These are phyloP conservation scores for Arctium minus DNA, from an alignment of 129 eudicot species.

Conservation along the genomic window DNA sequence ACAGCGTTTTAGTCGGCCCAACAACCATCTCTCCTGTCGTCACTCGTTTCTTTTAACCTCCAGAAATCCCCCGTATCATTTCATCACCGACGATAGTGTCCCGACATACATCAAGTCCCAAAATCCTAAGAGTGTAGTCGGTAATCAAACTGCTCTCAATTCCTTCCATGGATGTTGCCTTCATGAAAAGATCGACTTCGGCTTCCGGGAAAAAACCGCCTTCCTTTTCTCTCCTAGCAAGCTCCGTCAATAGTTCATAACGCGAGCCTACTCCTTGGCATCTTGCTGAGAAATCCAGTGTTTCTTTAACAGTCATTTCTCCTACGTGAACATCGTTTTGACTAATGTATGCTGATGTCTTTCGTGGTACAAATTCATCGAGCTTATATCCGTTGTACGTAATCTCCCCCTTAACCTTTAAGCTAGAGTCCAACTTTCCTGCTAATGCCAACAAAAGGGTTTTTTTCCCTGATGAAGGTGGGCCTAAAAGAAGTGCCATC, in stretches of 20 bases:
- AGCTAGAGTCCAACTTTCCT: conserved; percentile 74
- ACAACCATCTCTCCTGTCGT: conserved; percentile 99
- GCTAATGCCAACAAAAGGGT: conserved; percentile 94
- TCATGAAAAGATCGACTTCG: conserved; percentile 94
- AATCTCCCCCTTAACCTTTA: conserved; percentile 68
- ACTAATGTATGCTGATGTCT: conserved; percentile 80
- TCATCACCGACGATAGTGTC: conserved; percentile 96
- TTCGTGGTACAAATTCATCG: conserved; percentile 73
- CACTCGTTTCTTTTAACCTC: conserved; percentile 93
- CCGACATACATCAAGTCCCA: conserved; percentile 90
- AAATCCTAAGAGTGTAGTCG: conserved; percentile 84
- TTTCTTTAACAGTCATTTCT: conserved; percentile 83
- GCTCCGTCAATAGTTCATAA: conserved; percentile 75
- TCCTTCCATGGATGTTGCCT: conserved; percentile 96
- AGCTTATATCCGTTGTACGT: conserved; percentile 83
- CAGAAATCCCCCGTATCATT: conserved; percentile 90
- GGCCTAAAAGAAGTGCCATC: conserved; percentile 93
- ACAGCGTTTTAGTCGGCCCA: conserved; percentile 89
- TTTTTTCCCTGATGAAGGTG: conserved; percentile 99
- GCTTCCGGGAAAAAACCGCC: conserved; percentile 83
- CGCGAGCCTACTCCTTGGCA: conserved; percentile 90
- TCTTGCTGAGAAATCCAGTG: conserved; percentile 81
- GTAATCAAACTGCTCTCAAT: conserved; percentile 82
- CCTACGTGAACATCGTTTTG: conserved; percentile 88
- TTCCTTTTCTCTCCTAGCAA: conserved; percentile 84